Evolutionary conservation across 2,329 filamentous ascomycete genomes (phyloP).

Genomic region (Phaeomoniella chlamydospora): DNA sequence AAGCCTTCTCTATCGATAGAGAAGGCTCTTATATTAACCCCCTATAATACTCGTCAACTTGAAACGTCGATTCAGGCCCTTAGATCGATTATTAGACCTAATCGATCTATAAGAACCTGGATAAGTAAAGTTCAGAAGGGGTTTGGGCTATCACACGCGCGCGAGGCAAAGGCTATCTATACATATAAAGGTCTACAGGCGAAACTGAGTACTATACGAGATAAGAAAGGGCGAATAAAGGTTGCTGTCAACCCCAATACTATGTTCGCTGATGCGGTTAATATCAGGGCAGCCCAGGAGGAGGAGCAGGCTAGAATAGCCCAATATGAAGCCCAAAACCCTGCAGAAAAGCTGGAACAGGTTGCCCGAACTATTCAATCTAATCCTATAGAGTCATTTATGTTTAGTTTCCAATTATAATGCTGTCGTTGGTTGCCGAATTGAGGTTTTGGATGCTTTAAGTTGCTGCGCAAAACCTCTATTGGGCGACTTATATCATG

Average conservation of each 20-base stretch:
- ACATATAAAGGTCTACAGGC: background rate
- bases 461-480: no score
- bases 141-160: background rate
- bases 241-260: background rate
- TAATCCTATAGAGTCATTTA: background rate
- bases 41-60: background rate
- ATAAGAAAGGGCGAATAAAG: background rate
- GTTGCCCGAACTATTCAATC: background rate
- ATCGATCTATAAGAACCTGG: background rate
- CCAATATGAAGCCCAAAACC: background rate
- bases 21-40: background rate
- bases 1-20: background rate
- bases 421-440: no score
- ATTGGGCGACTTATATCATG: no score
- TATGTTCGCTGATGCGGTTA: background rate
- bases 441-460: no score
- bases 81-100: background rate
- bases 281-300: background rate
- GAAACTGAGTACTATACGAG: background rate
- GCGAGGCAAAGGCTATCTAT: background rate
- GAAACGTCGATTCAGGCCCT: background rate
- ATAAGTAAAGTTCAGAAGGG: background rate
- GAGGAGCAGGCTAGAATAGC: background rate
- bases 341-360: background rate
- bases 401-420: background rate